Base-by-base conservation (phyloP, 768 basidiomycete species). In the Cystofilobasidium bisporidii region DNA sequence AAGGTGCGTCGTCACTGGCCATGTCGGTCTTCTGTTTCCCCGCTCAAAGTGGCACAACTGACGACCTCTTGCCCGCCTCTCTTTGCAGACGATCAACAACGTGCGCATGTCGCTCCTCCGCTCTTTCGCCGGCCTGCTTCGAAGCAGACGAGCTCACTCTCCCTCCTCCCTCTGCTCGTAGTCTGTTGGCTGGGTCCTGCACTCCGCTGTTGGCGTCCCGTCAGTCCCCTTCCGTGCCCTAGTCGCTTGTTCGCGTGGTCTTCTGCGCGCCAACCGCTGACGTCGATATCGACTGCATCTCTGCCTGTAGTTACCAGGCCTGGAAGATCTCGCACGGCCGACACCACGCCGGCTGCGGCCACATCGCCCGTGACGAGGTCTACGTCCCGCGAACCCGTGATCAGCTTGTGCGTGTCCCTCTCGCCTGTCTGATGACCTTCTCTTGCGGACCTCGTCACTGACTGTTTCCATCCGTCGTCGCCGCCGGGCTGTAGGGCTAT, bases 341-440 rank as follows among this genome's bases (percentile, higher is more conserved):
- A 77, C 94, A 99, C 78, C 94, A 99, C 77, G 94, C 94, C 20
- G 86, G 87, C 0, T 96, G 92, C 6, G 88, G 82, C n/a, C 93
- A 96, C 78, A 84, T 94, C 84, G 88, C 87, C 36, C 86, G 92
- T 72, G 94, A 97, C 72, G 92, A 98, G 76, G 94, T 97, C 69
- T 96, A 90, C 73, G 91, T 97, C 5, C 92, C 94, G 60, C 78
- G 83, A 72, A 94, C 94, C 24, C 86, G 91, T 53, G 85, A 85
- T 18, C 80, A 88, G 41, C 77, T 83, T n/a, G 84, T 56, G 53
- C 28, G 53, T 56, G 2, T 32, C 12, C 28, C 26, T 15, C 85
- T 32, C 79, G 86, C 24, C 85, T 24, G 28, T 26, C n/a, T 28
- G n/a, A n/a, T n/a, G n/a, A n/a, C n/a, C n/a, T n/a, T n/a, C n/a